Base-by-base conservation (phyloP, 495 filamentous ascomycete genomes). In the Bryoglossum gracile region DNA sequence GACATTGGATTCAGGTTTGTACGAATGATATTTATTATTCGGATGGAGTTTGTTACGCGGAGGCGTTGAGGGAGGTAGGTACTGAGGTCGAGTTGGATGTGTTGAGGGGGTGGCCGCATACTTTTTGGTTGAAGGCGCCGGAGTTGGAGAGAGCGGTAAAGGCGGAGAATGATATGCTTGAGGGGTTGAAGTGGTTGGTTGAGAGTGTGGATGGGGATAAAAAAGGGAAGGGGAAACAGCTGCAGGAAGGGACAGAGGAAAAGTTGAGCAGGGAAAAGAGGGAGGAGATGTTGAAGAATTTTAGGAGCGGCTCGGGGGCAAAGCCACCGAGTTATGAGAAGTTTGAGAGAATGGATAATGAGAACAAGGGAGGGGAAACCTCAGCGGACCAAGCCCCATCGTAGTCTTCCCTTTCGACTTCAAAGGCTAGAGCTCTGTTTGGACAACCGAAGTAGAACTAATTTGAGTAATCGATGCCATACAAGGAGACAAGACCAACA, bases 131-230 rank as follows among this genome's bases (percentile, higher is more conserved):
- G 36, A 59, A 59, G 43, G 61, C 61, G 18, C 63, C 59, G 19
- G 38, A 53, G 1, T 48, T 62, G 18, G 41, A 47, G 9, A 49
- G 51, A 33, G 55, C 57, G 2, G 21, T 53, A 18, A 46, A 60
- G 48, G 64, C 59, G 0, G 64, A 67, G 21, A 63, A 65, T 50
- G 67, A 68, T 53, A 74, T 68, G 61, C 53, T 75, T 19, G 46
- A 55, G 18, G 72, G 72, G 0, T 52, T 73, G 35, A 65, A 63
- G 43, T 59, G 71, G 59, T 39, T 58, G 26, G 8, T 58, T n/a
- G 46, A 50, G 39, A 6, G 16, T 26, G 41, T 41, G 24, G 24
- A 16, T 24, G 9, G 46, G 34, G 37, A 39, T n/a, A 21, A 14
- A n/a, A 19, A 30, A 38, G 46, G 19, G 8, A 17, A 44, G 4